Evolutionary conservation across 1,284 basidiomycete genomes (phyloP).

Genomic region (Mycena citricolor): DNA sequence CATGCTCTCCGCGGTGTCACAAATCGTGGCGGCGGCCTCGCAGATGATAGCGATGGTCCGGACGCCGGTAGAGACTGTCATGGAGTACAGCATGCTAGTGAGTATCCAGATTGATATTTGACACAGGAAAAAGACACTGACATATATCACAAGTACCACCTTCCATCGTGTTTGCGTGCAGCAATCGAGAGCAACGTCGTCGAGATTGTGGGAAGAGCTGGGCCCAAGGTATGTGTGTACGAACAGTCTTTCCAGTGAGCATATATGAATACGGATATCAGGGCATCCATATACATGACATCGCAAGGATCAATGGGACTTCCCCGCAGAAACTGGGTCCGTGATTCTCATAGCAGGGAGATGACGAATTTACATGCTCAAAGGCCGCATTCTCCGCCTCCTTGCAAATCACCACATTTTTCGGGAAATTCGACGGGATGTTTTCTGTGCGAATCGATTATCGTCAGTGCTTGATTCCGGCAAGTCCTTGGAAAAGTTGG

Average conservation of each 20-base stretch:
- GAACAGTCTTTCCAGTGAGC: neutral
- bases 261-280: too few relatives aligned
- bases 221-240: conserved; percentile 3
- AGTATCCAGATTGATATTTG: neutral
- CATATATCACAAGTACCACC: conserved; percentile 10
- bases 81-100: conserved; percentile 15
- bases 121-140: too few relatives aligned
- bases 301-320: conserved; percentile 12
- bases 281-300: conserved; percentile 20
- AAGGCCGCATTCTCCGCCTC: conserved; percentile 24
- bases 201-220: conserved; percentile 18
- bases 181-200: conserved; percentile 19
- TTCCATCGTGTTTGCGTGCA: conserved; percentile 14
- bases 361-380: neutral
- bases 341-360: conserved; percentile 10
- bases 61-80: conserved; percentile 16
- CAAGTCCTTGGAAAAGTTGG: conserved; percentile 13
- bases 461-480: conserved; percentile 21
- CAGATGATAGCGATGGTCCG: conserved; percentile 21
- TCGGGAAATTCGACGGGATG: conserved; percentile 24
- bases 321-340: conserved; percentile 11
- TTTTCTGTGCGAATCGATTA: conserved; percentile 26
- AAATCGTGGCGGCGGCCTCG: conserved; percentile 19
- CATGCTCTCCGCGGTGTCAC: conserved; percentile 10
- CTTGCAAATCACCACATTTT: conserved; percentile 27